phyloP scores from a whole-genome alignment of 305 asterid genomes.

The Solanum hybrid region DNA sequence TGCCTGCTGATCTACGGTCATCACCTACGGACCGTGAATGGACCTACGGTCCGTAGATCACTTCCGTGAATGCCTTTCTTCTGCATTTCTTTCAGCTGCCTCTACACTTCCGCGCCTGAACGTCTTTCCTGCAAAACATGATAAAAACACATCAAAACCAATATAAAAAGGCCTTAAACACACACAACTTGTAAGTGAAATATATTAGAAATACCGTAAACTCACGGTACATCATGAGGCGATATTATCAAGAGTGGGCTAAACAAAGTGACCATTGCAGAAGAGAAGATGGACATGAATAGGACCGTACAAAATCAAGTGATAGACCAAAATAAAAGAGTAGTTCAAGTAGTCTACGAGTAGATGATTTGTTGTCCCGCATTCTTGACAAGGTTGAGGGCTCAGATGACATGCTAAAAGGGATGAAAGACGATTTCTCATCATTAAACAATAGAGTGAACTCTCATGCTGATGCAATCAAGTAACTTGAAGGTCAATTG shows the following conservation, averaged over 20 bases:
- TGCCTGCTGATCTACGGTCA: too few species aligned
- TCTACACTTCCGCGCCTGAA: too few species aligned
- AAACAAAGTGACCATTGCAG: neutral
- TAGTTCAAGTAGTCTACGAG: neutral
- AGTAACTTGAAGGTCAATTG: neutral
- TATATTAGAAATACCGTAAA: too few species aligned
- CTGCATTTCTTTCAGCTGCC: too few species aligned
- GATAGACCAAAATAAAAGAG: neutral
- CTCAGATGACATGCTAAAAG: neutral
- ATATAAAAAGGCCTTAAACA: too few species aligned
- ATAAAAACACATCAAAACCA: too few species aligned
- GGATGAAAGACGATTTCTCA: neutral
- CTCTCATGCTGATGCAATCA: neutral
- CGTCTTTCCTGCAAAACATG: too few species aligned
- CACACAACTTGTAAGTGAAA: too few species aligned
- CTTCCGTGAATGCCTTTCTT: too few species aligned
- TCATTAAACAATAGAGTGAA: neutral
- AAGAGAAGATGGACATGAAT: neutral
- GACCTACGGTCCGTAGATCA: too few species aligned
- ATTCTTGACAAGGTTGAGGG: neutral
- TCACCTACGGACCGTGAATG: too few species aligned
- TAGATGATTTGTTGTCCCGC: neutral
- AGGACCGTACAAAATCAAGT: neutral
- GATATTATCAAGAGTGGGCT: neutral
- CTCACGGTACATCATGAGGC: too few species aligned